Base-by-base conservation (phyloP, 495 filamentous ascomycete species). In the Rostrohypoxylon terebratum region DNA sequence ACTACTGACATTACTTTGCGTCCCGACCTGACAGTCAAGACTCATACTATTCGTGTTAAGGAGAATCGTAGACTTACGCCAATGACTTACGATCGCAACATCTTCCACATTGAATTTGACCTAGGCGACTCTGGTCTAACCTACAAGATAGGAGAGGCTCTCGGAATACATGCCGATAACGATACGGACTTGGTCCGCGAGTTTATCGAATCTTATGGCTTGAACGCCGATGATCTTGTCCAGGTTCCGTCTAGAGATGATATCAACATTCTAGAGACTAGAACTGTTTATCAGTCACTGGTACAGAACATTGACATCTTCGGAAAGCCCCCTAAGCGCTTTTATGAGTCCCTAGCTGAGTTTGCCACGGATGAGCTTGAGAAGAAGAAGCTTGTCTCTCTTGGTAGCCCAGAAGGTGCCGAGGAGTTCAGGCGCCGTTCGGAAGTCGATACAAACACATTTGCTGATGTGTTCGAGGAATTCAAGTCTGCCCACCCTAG, bases 61-160 rank as follows among this genome's bases (percentile, higher is more conserved):
- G 96, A 97, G 83, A 97, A 97, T 82, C 91, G 94, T 63, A 87
- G 96, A 48, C 87, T 99, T 50, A 99, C 96, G 0, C 96, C 96
- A 18, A 74, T 80, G 50, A 90, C 91, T 10, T 99, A 99, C 79
- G 95, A 97, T 79, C 93, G 96, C 34, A 98, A 99, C 84, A 98
- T 99, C 81, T 99, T 99, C 91, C 96, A 99, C 83, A 98, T 99
- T 72, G 96, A 99, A 81, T 99, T 99, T 77, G 96, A 98, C 78
- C 88, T 98, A 18, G 94, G 94, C 54, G 82, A 90, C 73, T 96
- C 94, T 38, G 94, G 94, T 48, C 89, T 99, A 65, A 96, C 87
- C 21, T 99, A 99, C 80, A 93, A 96, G 71, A 98, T 99, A 77
- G 96, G 96, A 59, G 96, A 99, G 81, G 96, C 96, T n/a, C 91